A percentile compares a stretch with the other conserved stretches of the same genome.
Conservation (phyloP, 495 filamentous ascomycete species). For the Tuber magnatum region DNA sequence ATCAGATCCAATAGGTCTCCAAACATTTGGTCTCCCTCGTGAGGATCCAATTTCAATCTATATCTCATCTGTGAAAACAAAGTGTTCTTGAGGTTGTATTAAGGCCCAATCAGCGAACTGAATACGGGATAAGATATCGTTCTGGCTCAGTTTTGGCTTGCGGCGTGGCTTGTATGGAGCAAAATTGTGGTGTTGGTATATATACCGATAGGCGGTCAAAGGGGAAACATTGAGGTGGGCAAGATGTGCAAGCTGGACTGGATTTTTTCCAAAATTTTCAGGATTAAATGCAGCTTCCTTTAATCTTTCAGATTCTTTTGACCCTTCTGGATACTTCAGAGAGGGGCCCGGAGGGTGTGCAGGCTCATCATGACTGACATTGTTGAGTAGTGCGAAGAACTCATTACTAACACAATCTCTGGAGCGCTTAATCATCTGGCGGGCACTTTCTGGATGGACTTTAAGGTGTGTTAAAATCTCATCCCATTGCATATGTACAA, state of each 20-base stretch:
- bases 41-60: neutral
- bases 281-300: neutral
- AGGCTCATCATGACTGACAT: neutral
- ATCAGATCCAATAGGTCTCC: neutral
- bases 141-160: neutral
- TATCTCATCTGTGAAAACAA: neutral
- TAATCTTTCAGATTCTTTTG: neutral
- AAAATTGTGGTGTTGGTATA: neutral
- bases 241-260: neutral
- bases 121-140: neutral
- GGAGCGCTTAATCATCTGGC: neutral
- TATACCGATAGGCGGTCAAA: neutral
- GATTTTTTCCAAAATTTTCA: neutral
- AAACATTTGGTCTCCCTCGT: neutral
- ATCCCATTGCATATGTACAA: neutral
- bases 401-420: neutral
- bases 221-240: neutral
- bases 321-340: neutral
- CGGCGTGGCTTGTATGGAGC: neutral
- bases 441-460: neutral
- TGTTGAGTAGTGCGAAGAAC: neutral
- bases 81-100: neutral
- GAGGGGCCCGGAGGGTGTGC: neutral
- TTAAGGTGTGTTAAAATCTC: neutral
- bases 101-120: neutral